Evolutionary conservation across 164 flowering plant species (phyloP), one percentile per base, ranked within the genome.

Genomic region (Vitis labrusca): DNA sequence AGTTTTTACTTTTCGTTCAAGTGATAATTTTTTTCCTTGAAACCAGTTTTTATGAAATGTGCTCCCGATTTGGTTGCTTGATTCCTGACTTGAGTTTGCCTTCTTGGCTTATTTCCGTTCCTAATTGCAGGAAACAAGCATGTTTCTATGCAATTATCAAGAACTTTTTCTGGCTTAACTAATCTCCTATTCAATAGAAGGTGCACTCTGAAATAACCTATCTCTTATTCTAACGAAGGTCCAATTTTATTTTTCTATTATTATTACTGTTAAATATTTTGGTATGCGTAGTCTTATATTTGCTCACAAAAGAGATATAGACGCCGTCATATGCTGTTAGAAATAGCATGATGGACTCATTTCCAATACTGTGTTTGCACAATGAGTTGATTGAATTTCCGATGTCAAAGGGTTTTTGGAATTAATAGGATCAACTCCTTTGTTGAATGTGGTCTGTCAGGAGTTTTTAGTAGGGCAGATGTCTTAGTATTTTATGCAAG

Each of bases 181-280:
- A 77, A 86, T 77, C 71, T 90, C 49, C 78, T 91, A 29, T 93
- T 88, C 74, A 87, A 82, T 80, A 84, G 81, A 83, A 82, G 97
- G 97, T 90, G 77, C 51, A 69, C 14, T 52, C 8, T 64, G 10
- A 23, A 47, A 10, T 9, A 8, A 50, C 55, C 30, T 16, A 3
- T 23, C 47, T 57, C 29, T 11, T 4, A 15, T 2, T 13, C 27
- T 5, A 19, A 48, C 2, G 23, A 10, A 63, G 8, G 49, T 63
- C 14, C 6, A 9, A 32, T 49, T 15, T 32, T 44, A 37, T 48
- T 14, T 37, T 9, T 16, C 65, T 19, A 37, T 37, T 37, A 23
- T 23, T 23, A 23, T 23, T 23, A 23, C 27, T 23, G 27, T 23
- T 23, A 23, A 23, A 23, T 23, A 23, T 23, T 23, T 23, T 23